Base-by-base conservation (phyloP, 2,329 filamentous ascomycete species). In the Sporothrix phasma region DNA sequence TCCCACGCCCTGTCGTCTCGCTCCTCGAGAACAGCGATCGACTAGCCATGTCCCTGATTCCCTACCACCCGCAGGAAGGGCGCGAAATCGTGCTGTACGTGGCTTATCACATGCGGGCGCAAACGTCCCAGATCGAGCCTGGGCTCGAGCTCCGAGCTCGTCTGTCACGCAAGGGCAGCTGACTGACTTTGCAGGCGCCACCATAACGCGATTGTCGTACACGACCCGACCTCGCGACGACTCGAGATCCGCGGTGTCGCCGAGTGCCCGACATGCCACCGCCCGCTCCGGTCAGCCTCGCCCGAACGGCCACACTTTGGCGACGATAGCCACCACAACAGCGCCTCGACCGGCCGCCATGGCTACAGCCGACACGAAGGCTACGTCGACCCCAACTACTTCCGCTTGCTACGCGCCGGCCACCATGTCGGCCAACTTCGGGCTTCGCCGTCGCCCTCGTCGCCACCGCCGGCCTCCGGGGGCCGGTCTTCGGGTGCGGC, bases 361-460 rank as follows among this genome's bases (percentile, higher is more conserved):
- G 76, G 74, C 60, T 41, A 39, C 26, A 63, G 24, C 41, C 76
- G 77, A 39, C 74, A 74, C 69, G 82, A 88, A 58, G 83, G 87
- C 64, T 97, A 92, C 73, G 89, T 97, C 69, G 88, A 92, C 71
- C 92, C 92, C 2, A 86, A 92, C 61, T 99, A 99, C 79, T 99
- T 99, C 76, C 90, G 90, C 71, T 92, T 97, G 88, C 86, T 99
- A 46, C 88, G 86, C 75, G 74, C 80, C 71, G 75, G 78, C 74
- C 69, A 75, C 64, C 75, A 72, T 68, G 77, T 75, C 70, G 79
- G 73, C 68, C 73, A 75, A 17, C 51, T 62, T 13, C 56, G 58
- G 1, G 0, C 74, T 71, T 68, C 77, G 74, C 70, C 79, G 72
- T 69, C 72, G 74, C 17, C 45, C n/a, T 61, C 59, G 46, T 56